These are phyloP conservation scores for Phytophthora ohioensis DNA, from an alignment of 352 stramenopile genomes.

Conservation along the genomic window DNA sequence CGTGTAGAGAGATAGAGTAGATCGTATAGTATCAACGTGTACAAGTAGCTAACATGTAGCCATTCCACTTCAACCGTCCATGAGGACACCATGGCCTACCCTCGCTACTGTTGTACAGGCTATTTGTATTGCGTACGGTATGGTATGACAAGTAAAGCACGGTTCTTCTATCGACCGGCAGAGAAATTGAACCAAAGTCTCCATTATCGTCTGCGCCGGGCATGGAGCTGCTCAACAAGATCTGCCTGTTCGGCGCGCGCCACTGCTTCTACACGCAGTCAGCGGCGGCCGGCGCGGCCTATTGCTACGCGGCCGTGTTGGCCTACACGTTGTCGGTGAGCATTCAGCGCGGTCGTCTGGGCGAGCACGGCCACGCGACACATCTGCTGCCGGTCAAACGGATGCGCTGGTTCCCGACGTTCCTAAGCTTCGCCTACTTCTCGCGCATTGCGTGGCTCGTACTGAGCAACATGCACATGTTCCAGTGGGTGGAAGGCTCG, in stretches of 20 bases:
- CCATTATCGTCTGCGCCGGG: background rate
- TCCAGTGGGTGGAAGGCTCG: conserved; percentile 75
- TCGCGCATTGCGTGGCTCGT: conserved; percentile 78
- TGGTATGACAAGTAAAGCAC: background rate
- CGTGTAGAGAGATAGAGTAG: conserved; percentile 41
- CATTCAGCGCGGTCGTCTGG: conserved; percentile 71
- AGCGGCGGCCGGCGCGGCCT: conserved; percentile 64
- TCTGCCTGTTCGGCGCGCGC: conserved; percentile 76
- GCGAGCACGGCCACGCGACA: conserved; percentile 86
- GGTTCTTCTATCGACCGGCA: background rate
- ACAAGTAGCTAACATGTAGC: conserved; percentile 11
- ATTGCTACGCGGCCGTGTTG: conserved; percentile 72
- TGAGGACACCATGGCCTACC: too few species aligned
- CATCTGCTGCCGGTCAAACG: conserved; percentile 80
- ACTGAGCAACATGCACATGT: conserved; percentile 83
- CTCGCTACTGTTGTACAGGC: too few species aligned
- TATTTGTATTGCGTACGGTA: too few species aligned
- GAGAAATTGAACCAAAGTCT: conserved; percentile 11
- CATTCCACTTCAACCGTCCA: too few species aligned
- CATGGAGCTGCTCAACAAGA: conserved; percentile 63
- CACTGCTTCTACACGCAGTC: conserved; percentile 86
- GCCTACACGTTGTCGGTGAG: conserved; percentile 81
- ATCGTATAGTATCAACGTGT: conserved; percentile 23
- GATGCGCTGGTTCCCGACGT: conserved; percentile 87
- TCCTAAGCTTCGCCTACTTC: conserved; percentile 78